Base-by-base conservation (phyloP, 495 filamentous ascomycete species). In the Hypoxylon fuscum region DNA sequence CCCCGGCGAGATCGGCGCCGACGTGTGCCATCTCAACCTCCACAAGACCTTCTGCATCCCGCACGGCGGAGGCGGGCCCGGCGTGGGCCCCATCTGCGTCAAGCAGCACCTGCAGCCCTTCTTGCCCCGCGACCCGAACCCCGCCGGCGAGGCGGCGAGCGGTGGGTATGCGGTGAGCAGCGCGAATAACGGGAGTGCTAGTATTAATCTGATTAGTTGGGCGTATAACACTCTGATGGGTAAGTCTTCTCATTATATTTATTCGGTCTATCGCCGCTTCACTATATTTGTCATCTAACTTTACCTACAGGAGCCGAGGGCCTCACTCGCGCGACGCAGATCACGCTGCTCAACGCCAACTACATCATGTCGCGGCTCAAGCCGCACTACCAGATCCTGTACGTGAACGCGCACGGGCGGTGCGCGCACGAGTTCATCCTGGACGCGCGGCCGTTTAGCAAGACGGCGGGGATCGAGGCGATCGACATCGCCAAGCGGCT, bases 31-130 rank as follows among this genome's bases (percentile, higher is more conserved):
- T 79, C 78, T 98, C 52, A 98, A 98, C 74, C 81, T 98, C 12
- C 95, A 98, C 84, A 98, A 98, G 80, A 98, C 95, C 1, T 98
- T 98, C 83, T 98, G 95, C 77, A 98, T 98, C 67, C 95, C 95
- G 17, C 95, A 98, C 74, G 95, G 95, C 47, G 95, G 95, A 56
- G 95, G 95, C 56, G 95, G 95, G 18, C 95, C 95, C 5, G 95
- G 95, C 59, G 92, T 98, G 38, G 95, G 95, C 1, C 95, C 95
- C 48, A 96, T 98, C 56, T 93, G 94, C 68, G 95, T 98, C 35
- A 93, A 91, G 65, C 75, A 84, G 43, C 92, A 96, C 68, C 85
- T 98, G 42, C 77, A 83, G 6, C 82, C 85, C 12, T 93, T 87
- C 82, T 84, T 98, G 32, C 96, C 95, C 1, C 62, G 67, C 35